Base-by-base conservation (phyloP, 331 rosid species). In the Spiraea crenata region DNA sequence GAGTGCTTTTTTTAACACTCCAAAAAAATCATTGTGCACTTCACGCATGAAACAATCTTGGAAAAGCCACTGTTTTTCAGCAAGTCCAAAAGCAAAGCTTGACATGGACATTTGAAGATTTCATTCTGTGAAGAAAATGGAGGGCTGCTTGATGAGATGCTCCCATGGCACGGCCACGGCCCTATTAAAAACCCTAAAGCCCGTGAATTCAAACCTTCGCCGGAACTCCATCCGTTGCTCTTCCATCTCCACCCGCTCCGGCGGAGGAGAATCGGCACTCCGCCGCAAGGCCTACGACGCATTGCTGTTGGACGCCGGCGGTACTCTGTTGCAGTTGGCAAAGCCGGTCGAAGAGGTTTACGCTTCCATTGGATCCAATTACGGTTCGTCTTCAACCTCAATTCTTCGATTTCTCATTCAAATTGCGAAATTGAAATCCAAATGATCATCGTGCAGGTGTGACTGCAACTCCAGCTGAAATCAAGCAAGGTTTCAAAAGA, bases 241-340 rank as follows among this genome's bases (percentile, higher is more conserved):
- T 58, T 82, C 89, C 47, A 62, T 67, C 65, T 17, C 69, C 39
- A 59, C 78, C 44, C 80, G 17, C 75, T 76, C 81, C 65, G 89
- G 96, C 83, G 60, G 47, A 12, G 62, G 52, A 31, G 54, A 42
- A 42, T 31, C 64, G 2, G 31, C 74, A 7, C n/a, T n/a, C 17
- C 20, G 39, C 14, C 39, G 51, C 46, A 82, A 73, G 59, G 77
- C 79, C 31, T 93, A 88, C 52, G 99, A 91, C 70, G 96, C 90
- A 54, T 79, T 93, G 82, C 63, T 93, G 57, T 81, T 93, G 79
- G 99, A 93, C 79, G 97, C 99, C 62, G 97, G 99, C 63, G 99
- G 99, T 48, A 93, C 99, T 15, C 96, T 93, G 56, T 64, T 93
- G 81, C 99, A 91, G 80, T 77, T 93, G 85, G 67, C 84, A 5